Percentiles rank a stretch among this genome's conserved stretches.
Evolutionary conservation across 2,329 filamentous ascomycete genomes (phyloP).

Genomic region (Passalora sequoiae): DNA sequence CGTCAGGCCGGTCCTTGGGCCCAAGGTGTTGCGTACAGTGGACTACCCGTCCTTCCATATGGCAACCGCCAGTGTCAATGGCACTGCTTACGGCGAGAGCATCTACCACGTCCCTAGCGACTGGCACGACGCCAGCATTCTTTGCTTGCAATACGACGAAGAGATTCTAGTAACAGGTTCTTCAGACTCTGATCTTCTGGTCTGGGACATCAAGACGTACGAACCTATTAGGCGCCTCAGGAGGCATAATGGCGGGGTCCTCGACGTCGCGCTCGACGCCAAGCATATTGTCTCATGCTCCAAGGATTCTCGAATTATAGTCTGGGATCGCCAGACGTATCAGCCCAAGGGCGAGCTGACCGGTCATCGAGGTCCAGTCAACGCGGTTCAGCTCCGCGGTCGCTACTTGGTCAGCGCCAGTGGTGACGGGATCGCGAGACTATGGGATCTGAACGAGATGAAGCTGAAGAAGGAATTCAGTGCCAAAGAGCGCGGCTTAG

Average conservation of each 20-base stretch:
- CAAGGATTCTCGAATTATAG: constrained; percentile 88
- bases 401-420: constrained; percentile 90
- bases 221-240: constrained; percentile 70
- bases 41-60: constrained; percentile 37
- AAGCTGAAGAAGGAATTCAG: constrained; percentile 84
- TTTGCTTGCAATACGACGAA: constrained; percentile 92
- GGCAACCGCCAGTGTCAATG: constrained; percentile 43
- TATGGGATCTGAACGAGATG: constrained; percentile 91
- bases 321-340: constrained; percentile 84
- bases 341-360: constrained; percentile 69
- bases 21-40: constrained; percentile 41
- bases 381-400: constrained; percentile 89
- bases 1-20: constrained; percentile 47
- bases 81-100: constrained; percentile 41
- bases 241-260: constrained; percentile 78
- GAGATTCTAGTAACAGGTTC: constrained; percentile 91
- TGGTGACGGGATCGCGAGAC: constrained; percentile 85
- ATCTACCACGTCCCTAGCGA: constrained; percentile 45
- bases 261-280: constrained; percentile 89
- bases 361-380: constrained; percentile 87
- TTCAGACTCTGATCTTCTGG: constrained; percentile 83
- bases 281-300: constrained; percentile 94
- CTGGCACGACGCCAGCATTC: constrained; percentile 85
- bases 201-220: constrained; percentile 82
- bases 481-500: constrained; percentile 86